Base-by-base conservation (phyloP, 1,284 basidiomycete genomes). In the Crucibulum parvulum region DNA sequence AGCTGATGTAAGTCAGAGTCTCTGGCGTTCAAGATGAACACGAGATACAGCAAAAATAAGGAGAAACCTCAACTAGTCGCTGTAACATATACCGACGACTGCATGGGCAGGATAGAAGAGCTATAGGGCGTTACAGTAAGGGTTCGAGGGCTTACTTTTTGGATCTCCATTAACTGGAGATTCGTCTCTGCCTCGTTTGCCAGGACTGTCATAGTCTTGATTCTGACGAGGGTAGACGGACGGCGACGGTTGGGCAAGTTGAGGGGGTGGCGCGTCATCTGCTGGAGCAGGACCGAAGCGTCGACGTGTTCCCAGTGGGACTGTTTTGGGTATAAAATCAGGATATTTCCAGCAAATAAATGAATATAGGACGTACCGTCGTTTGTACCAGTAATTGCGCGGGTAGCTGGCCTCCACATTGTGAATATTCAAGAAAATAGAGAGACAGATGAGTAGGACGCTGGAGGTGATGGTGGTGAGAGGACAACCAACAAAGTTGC, bases 401-500 rank as follows among this genome's bases (percentile, higher is more conserved):
- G 86, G 63, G 92, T 94, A 62, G 93, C 93, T 61, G 92, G 92
- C 80, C 91, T 89, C 93, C 93, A 95, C 93, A 95, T 95, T 63
- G 59, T 69, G 65, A 57, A 67, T 68, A 72, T 67, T 72, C 75
- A 79, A 81, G 78, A 80, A 80, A 78, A 67, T 64, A 63, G 52
- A 58, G 62, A 62, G 62, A 63, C 59, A 50, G 55, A 55, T 55
- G 62, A 66, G 68, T 64, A 74, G 71, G 57, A 63, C 58, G 65
- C 57, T 51, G 65, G 62, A 57, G 63, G 53, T 66, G 68, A 59
- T 69, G 69, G 65, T 72, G 66, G 71, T 71, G 62, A 63, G 64
- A 66, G 64, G 61, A 62, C 61, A 70, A 67, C 60, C 51, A 10
- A 45, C 38, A 43, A 56, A 35, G 47, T 52, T 24, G 24, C 24